Base-by-base conservation (phyloP, 345 rosid species). In the Hibiscus tridactylites region DNA sequence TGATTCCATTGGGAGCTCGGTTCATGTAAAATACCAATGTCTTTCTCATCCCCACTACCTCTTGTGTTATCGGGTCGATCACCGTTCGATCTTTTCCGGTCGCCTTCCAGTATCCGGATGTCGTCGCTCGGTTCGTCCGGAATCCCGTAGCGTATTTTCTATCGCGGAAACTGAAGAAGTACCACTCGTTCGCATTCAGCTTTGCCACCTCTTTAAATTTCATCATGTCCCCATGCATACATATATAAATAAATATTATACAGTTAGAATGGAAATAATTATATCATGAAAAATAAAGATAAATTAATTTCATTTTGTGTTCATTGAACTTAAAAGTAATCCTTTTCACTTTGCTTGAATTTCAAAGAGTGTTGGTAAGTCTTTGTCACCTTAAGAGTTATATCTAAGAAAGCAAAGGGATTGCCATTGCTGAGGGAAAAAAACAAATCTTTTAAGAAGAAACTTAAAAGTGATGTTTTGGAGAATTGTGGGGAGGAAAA, bases 71-170 rank as follows among this genome's bases (percentile, higher is more conserved):
- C 7, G 96, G 92, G 72, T 95, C 91, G 58, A 88, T 68, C 61
- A 95, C 97, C 53, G 83, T 85, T 35, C 99, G 92, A 83, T 95
- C 99, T 73, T 95, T 95, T 9, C 99, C 99, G 0, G 99, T 95
- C 7, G 99, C 99, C 72, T 95, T 95, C 99, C 99, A 95, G 79
- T 95, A 95, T 56, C 99, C 99, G 1, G 86, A 79, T 52, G 71
- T 74, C 8, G 99, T 95, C 0, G 99, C 97, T 17, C 99, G 83
- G 65, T 95, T 95, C 50, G 99, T 86, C 6, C 99, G 80, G 79
- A 83, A 91, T 61, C 99, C 99, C 5, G 99, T 92, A 0, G 99
- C 96, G 4, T 95, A 95, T 66, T 95, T 95, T 53, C 97, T 75
- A 71, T 95, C 99, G 6, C 97, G 86, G 66, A 91, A 95, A 74